Conservation (phyloP, 345 rosid genomes). For the Citrus hindsii region DNA sequence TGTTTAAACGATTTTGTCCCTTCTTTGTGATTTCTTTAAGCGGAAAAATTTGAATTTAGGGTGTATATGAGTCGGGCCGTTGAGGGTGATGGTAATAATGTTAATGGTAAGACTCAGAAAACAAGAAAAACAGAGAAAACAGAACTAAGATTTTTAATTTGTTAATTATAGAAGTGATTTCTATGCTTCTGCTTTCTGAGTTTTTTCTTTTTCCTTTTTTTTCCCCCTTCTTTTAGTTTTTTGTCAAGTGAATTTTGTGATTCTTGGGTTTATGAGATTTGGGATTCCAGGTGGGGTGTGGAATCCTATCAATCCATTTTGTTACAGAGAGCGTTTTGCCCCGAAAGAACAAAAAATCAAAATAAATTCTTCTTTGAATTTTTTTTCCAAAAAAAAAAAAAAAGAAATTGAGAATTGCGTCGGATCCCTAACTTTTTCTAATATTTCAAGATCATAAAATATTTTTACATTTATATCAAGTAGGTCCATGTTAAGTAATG, state of each 20-base stretch:
- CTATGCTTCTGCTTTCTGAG: not conserved
- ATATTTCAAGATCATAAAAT: no score
- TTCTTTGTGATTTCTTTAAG: not conserved
- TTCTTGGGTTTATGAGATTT: slow-evolving; percentile 35
- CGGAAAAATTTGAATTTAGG: not conserved
- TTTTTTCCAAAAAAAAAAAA: no score
- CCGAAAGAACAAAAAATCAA: no score
- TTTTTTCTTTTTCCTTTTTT: not conserved
- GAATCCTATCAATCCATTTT: slow-evolving; percentile 19
- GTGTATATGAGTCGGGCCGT: not conserved
- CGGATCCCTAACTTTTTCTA: no score
- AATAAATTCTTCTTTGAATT: no score
- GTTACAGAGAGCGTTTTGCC: no score
- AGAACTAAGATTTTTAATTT: not conserved
- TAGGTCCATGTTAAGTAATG: no score
- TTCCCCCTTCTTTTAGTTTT: not conserved
- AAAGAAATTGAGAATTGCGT: no score
- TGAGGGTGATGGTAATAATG: not conserved
- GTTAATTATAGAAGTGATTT: not conserved
- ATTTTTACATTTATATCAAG: no score
- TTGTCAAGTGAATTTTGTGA: slow-evolving; percentile 7
- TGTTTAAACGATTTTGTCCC: not conserved
- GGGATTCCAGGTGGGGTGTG: slow-evolving; percentile 18
- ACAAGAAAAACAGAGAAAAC: not conserved
- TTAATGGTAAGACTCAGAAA: not conserved